These are phyloP conservation scores for Nitzschia inconspicua DNA, from an alignment of 108 stramenopile genomes.

Conservation along the genomic window DNA sequence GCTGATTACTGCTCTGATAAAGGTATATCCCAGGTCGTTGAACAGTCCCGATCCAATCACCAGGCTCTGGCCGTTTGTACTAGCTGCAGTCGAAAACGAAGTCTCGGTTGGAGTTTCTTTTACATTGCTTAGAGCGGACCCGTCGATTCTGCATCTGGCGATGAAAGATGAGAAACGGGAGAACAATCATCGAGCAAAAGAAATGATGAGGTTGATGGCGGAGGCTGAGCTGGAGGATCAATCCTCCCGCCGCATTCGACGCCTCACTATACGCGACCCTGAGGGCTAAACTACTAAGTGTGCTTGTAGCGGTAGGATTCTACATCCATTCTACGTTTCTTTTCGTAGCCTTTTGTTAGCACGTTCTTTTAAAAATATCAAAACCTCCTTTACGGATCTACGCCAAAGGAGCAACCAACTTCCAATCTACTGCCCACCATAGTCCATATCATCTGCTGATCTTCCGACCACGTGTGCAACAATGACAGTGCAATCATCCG, in stretches of 20 bases:
- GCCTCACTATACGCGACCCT: slow-evolving; percentile 1
- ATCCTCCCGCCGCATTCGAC: slow-evolving; percentile 1
- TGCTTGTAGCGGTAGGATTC: too few species aligned
- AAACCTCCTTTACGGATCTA: too few species aligned
- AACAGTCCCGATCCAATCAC: slow-evolving; percentile 25
- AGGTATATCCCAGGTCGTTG: slow-evolving; percentile 15
- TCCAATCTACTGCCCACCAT: slow-evolving; percentile 4
- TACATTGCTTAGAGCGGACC: slow-evolving; percentile 25
- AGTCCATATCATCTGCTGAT: slow-evolving; percentile 18
- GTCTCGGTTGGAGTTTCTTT: slow-evolving; percentile 12
- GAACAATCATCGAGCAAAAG: not conserved
- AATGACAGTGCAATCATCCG: slow-evolving; percentile 91
- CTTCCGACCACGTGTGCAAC: slow-evolving; percentile 85
- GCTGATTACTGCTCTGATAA: slow-evolving; percentile 18
- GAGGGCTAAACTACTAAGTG: too few species aligned
- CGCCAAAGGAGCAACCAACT: too few species aligned
- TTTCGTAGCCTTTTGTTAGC: too few species aligned
- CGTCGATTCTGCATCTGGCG: slow-evolving; percentile 12
- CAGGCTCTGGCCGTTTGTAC: slow-evolving; percentile 26
- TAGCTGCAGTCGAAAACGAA: slow-evolving; percentile 11
- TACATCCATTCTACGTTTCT: too few species aligned
- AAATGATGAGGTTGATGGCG: not conserved
- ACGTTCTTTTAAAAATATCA: too few species aligned
- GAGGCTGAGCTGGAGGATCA: not conserved
- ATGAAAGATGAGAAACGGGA: not conserved